phyloP scores from a whole-genome alignment of 805 yeast species.

The Maudiozyma bulderi region DNA sequence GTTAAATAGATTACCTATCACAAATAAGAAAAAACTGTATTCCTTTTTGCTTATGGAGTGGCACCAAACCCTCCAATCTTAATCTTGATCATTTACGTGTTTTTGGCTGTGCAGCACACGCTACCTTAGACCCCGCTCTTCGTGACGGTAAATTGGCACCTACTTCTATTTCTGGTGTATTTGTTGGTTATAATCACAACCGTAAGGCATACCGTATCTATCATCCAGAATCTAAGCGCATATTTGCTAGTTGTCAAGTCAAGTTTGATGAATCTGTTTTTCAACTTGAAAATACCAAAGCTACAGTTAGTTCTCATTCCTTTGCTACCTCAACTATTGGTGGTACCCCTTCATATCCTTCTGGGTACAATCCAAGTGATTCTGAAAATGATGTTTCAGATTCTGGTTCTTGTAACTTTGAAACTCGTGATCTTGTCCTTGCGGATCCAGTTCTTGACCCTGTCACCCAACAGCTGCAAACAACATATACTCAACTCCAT shows the following conservation, averaged over 20 bases:
- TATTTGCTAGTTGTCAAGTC: constrained; percentile 1
- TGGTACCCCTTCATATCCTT: too few species aligned
- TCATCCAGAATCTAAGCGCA: neutral
- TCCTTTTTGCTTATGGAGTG: constrained; percentile 3
- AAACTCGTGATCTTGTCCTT: too few species aligned
- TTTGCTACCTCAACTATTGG: too few species aligned
- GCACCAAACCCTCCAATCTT: neutral
- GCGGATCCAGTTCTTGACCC: too few species aligned
- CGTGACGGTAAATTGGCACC: constrained; percentile 3
- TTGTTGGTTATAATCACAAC: constrained; percentile 2
- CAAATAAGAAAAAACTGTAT: neutral
- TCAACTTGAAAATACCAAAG: neutral
- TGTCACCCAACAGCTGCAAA: too few species aligned
- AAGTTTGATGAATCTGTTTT: neutral
- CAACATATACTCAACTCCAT: too few species aligned
- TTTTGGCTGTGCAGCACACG: constrained; percentile 12
- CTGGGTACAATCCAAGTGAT: too few species aligned
- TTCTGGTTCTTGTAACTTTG: too few species aligned
- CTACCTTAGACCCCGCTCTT: constrained; percentile 1
- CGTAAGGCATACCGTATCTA: constrained; percentile 4
- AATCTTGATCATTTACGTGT: constrained; percentile 1
- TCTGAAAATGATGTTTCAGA: too few species aligned
- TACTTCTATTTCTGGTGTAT: constrained; percentile 1
- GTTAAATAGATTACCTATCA: constrained; percentile 4
- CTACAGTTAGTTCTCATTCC: too few species aligned